phyloP scores from a whole-genome alignment of 225 moss, liverwort and hornwort species.

The Marchantia polymorpha region DNA sequence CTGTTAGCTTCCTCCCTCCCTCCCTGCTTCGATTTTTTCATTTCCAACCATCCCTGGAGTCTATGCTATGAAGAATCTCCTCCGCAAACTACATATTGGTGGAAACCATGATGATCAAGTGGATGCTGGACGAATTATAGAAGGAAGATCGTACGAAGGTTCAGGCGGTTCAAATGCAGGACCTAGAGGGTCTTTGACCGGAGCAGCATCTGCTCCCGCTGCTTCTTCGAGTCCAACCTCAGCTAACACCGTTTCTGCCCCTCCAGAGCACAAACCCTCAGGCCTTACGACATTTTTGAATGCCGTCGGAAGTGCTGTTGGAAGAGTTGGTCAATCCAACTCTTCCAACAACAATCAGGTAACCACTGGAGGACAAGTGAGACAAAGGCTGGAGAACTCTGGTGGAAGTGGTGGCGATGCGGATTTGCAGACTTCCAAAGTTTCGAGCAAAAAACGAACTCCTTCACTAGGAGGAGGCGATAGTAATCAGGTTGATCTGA shows the following conservation, averaged over 20 bases:
- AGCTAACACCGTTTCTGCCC: constrained; percentile 22
- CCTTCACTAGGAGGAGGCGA: constrained; percentile 25
- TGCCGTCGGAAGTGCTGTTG: constrained; percentile 40
- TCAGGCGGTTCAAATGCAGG: constrained; percentile 9
- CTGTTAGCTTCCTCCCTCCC: not conserved
- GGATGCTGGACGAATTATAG: constrained; percentile 42
- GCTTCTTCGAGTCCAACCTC: constrained; percentile 27
- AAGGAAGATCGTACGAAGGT: constrained; percentile 39
- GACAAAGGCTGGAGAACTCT: constrained; percentile 30
- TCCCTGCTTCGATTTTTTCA: not conserved
- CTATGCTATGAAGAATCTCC: constrained; percentile 56
- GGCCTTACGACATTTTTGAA: constrained; percentile 36
- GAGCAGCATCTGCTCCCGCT: constrained; percentile 14
- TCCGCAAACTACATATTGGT: constrained; percentile 47
- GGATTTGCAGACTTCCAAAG: constrained; percentile 13
- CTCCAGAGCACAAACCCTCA: constrained; percentile 26
- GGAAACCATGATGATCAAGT: constrained; percentile 38
- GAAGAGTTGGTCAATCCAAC: constrained; percentile 24
- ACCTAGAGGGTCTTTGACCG: constrained; percentile 20
- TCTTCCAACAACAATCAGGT: constrained; percentile 27
- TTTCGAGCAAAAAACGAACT: not conserved
- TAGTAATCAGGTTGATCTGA: constrained; percentile 10
- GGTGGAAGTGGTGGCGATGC: constrained; percentile 12
- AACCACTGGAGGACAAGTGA: constrained; percentile 18
- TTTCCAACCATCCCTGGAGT: not conserved